A percentile compares a stretch with the other conserved stretches of the same genome.
Conservation (phyloP, 345 rosid genomes). For the Gossypium mustelinum region DNA sequence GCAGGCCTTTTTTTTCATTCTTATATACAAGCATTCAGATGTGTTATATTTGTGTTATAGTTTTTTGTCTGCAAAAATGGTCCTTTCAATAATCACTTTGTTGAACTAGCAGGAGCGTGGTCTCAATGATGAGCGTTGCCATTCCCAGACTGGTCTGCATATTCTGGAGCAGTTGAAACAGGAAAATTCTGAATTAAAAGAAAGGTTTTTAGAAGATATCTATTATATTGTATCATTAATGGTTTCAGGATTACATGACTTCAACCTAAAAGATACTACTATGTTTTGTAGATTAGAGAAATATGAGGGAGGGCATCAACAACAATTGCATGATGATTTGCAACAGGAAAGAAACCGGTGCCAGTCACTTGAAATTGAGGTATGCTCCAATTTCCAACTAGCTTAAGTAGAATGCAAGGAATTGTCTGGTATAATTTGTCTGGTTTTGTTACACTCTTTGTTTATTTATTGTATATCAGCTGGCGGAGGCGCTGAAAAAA, state of each 20-base stretch:
- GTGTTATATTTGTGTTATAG: neutral
- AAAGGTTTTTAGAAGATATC: conserved; percentile 36
- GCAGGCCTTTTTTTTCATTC: neutral
- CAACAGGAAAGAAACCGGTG: conserved; percentile 44
- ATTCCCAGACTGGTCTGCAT: conserved; percentile 22
- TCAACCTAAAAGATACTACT: neutral
- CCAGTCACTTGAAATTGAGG: conserved; percentile 53
- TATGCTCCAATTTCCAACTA: conserved; percentile 17
- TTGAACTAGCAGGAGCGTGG: conserved; percentile 30
- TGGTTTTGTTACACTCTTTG: neutral
- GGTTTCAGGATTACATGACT: neutral
- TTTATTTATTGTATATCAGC: conserved; percentile 31
- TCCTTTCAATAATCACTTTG: neutral
- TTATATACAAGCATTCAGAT: neutral
- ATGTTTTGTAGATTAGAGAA: conserved; percentile 35
- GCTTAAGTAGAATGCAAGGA: neutral
- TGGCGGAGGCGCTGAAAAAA: conserved; percentile 38
- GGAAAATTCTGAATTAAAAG: conserved; percentile 56
- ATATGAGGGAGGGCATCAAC: conserved; percentile 23
- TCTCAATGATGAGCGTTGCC: conserved; percentile 11
- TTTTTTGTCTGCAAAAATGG: conserved; percentile 1
- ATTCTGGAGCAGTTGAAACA: conserved; percentile 39
- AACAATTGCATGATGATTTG: conserved; percentile 31
- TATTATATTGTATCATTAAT: neutral
- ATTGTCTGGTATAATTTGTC: neutral